Conservation (phyloP, 192 early-diverging fungal genomes). For the Piromyces sp. region DNA sequence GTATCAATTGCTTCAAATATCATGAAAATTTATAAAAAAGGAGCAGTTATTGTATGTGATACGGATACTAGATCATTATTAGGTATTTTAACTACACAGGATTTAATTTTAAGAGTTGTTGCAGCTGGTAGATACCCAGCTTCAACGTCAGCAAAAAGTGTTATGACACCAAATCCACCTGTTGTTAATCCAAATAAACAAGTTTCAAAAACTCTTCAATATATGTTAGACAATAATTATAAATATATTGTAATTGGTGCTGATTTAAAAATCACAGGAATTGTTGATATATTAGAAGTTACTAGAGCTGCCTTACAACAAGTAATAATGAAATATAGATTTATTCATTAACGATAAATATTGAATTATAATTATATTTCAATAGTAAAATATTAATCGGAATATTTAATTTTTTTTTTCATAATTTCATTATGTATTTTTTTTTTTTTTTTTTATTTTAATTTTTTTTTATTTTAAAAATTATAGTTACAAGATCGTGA, state of each 20-base stretch:
- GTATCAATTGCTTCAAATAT: not conserved
- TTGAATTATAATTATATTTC: too few relatives aligned
- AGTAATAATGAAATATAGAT: not conserved
- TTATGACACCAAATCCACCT: not conserved
- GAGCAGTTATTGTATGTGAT: not conserved
- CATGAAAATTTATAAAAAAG: not conserved
- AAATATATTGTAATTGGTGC: not conserved
- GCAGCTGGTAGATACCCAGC: not conserved
- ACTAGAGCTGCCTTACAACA: not conserved
- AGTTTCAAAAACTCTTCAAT: not conserved
- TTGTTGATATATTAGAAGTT: not conserved
- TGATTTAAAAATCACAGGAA: not conserved
- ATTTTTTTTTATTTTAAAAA: too few relatives aligned
- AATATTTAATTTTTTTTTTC: too few relatives aligned
- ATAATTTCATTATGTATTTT: too few relatives aligned
- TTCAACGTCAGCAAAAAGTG: not conserved
- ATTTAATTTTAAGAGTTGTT: not conserved
- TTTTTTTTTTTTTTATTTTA: too few relatives aligned
- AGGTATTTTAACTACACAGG: not conserved
- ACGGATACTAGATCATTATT: not conserved
- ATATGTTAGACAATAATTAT: not conserved
- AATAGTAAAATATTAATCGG: too few relatives aligned
- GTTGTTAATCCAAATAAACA: not conserved
- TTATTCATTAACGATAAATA: too few relatives aligned
- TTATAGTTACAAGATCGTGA: not conserved